Percentiles rank a stretch among this genome's conserved stretches.
Evolutionary conservation across 176 grass and related monocot species (phyloP).

Genomic region (Carex kokanica): DNA sequence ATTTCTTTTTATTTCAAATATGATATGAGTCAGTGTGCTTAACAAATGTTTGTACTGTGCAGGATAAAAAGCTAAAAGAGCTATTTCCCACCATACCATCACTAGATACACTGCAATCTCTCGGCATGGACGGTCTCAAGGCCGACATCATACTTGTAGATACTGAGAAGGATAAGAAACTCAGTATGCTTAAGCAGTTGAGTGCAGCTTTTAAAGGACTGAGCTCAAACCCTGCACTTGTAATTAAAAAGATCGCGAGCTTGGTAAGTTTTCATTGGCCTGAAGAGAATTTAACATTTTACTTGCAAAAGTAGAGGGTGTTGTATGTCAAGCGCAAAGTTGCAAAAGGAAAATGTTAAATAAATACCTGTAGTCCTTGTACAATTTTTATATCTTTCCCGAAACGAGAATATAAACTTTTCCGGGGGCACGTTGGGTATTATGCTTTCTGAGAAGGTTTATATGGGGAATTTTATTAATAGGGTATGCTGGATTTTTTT

Average conservation of each 20-base stretch:
- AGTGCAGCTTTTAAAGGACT: slow-evolving; percentile 79
- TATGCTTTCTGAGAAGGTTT: background rate
- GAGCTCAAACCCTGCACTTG: slow-evolving; percentile 69
- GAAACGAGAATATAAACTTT: background rate
- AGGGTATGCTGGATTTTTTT: background rate
- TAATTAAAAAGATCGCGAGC: slow-evolving; percentile 98
- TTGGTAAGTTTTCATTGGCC: slow-evolving; percentile 61
- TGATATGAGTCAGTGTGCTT: background rate
- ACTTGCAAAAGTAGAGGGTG: background rate
- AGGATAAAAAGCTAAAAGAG: slow-evolving; percentile 98
- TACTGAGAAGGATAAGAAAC: slow-evolving; percentile 85
- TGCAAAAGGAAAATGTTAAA: background rate
- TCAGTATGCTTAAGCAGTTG: slow-evolving; percentile 95
- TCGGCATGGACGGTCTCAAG: slow-evolving; percentile 74
- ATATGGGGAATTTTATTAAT: background rate
- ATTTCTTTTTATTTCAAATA: background rate
- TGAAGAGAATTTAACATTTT: background rate
- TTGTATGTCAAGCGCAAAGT: background rate
- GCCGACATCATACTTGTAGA: slow-evolving; percentile 92
- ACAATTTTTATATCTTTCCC: background rate
- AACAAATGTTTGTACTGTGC: slow-evolving; percentile 27
- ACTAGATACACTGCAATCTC: slow-evolving; percentile 58
- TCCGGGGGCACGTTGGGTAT: background rate
- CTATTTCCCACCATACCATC: slow-evolving; percentile 69
- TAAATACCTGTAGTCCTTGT: background rate